Evolutionary conservation across 2,329 filamentous ascomycete species (phyloP), one percentile per base, ranked within the genome.

Genomic region (Phialophora macrospora): DNA sequence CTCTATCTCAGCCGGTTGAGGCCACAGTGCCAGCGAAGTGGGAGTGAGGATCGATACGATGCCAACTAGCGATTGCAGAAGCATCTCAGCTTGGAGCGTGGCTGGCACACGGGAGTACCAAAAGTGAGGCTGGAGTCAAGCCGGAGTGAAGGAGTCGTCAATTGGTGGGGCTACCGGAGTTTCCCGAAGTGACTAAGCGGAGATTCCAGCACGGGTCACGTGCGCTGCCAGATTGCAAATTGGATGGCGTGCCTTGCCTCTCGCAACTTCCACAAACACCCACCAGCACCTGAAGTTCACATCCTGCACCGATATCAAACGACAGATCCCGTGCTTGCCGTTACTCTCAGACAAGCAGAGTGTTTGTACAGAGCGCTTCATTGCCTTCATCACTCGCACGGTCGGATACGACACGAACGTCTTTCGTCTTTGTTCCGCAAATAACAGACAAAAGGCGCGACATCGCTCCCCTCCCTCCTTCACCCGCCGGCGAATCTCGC

Each of bases 1-100:
- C 12, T 51, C 24, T 14, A 57, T 55, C 52, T 67, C 54, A 1
- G 38, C 46, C 14, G 67, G 67, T 51, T 69, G 51, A 22, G 67
- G 67, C 67, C 67, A 69, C 60, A 69, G 28, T 6, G 66, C 65
- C 55, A 44, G 30, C 46, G 9, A 11, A 20, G 20, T 32, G n/a
- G 51, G 60, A 20, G 30, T 8, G 38, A 12, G 51, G 12, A 28
- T 32, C 20, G 38, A 38, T 30, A 63, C 14, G 41, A 57, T 6
- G 2, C 59, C 38, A 17, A 55, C 6, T 24, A 20, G 28, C 11
- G 14, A 8, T 55, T n/a, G 52, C 26, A 17, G 8, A 20, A 55
- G 28, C 52, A 55, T 55, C 52, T 34, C 14, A 22, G 28, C 28
- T 28, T n/a, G 3, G 28, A 24, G 22, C 8, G 52, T 34, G 12